Percentiles rank a stretch among this genome's conserved stretches.
phyloP scores from a whole-genome alignment of 2,329 filamentous ascomycete species.

The Penicillium sp. region DNA sequence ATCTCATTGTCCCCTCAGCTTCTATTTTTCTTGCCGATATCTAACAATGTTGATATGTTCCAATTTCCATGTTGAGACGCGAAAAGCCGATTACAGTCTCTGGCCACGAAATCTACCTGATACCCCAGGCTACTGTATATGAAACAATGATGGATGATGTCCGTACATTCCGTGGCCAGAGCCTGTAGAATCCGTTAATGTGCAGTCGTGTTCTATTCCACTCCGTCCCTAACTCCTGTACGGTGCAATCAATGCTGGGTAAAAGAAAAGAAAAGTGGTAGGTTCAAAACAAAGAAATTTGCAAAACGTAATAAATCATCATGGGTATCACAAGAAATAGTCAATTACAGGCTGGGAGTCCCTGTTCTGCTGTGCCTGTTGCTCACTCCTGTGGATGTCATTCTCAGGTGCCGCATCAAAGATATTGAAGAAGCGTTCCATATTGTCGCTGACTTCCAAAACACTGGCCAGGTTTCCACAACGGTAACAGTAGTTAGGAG shows the following conservation, averaged over 20 bases:
- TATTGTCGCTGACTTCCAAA: conserved; percentile 89
- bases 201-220: conserved; percentile 24
- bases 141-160: too few species aligned
- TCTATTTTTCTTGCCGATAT: not conserved
- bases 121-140: too few species aligned
- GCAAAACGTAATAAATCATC: conserved; percentile 17
- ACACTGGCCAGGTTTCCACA: conserved; percentile 98
- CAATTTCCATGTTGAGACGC: not conserved
- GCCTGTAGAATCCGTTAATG: not conserved
- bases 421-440: conserved; percentile 94
- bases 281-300: conserved; percentile 9
- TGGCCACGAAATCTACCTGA: too few species aligned
- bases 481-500: conserved; percentile 91
- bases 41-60: not conserved
- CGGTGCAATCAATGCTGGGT: conserved; percentile 10
- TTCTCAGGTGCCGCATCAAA: conserved; percentile 95
- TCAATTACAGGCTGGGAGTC: conserved; percentile 69
- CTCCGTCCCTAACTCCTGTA: conserved; percentile 28
- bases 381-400: conserved; percentile 78
- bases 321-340: conserved; percentile 66
- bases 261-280: not conserved
- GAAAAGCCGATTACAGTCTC: not conserved
- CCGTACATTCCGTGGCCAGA: too few species aligned
- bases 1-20: not conserved
- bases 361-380: conserved; percentile 68